A percentile compares a stretch with the other conserved stretches of the same genome.
Evolutionary conservation across 176 grass and related monocot species (phyloP).

Genomic region (Poa pratensis): DNA sequence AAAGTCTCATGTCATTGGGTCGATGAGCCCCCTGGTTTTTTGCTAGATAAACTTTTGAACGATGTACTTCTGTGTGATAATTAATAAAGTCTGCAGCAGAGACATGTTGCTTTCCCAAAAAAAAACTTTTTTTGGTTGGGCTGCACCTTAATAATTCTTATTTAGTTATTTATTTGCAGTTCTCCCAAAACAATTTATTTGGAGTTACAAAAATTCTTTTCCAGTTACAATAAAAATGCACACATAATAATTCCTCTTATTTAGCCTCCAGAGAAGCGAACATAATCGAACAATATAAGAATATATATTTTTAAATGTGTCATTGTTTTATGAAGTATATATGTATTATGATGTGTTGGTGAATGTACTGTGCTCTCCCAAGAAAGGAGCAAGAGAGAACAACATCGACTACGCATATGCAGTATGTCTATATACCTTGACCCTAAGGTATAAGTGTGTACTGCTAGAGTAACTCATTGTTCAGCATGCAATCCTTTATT

Average conservation of each 20-base stretch:
- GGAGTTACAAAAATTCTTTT: background rate
- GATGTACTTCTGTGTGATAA: too few relatives aligned
- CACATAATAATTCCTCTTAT: background rate
- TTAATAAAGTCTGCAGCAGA: too few relatives aligned
- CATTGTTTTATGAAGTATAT: background rate
- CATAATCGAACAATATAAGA: background rate
- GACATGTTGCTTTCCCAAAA: too few relatives aligned
- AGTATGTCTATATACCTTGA: background rate
- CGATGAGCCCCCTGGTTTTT: too few relatives aligned
- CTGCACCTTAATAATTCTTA: too few relatives aligned
- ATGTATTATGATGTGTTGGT: background rate
- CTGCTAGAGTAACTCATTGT: background rate
- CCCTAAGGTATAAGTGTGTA: background rate
- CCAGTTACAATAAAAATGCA: background rate
- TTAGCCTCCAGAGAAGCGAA: background rate
- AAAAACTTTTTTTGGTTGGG: too few relatives aligned
- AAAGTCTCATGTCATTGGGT: too few relatives aligned
- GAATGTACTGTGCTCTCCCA: background rate
- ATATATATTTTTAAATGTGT: background rate
- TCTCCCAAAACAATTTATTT: too few relatives aligned
- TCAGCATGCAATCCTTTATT: background rate
- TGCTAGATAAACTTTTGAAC: too few relatives aligned
- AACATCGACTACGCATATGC: background rate
- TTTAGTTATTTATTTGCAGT: too few relatives aligned
- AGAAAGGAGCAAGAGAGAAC: background rate